Evolutionary conservation across 345 rosid genomes (phyloP).

Genomic region (Melastoma malabathricum): DNA sequence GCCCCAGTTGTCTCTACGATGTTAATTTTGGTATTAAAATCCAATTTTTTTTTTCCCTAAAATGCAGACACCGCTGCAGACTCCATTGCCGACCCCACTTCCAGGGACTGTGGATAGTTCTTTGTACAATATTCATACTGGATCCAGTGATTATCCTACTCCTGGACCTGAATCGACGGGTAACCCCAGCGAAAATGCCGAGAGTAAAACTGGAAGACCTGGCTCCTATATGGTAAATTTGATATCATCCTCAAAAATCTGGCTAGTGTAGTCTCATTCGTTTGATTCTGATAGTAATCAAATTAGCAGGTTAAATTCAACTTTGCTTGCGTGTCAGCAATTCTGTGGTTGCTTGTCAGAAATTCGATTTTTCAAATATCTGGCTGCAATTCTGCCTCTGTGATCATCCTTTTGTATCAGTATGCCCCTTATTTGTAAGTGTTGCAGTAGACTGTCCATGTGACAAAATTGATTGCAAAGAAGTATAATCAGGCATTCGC

Average conservation of each 20-base stretch:
- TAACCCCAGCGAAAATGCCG: slow-evolving; percentile 44
- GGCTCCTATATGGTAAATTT: slow-evolving; percentile 62
- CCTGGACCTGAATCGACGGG: slow-evolving; percentile 22
- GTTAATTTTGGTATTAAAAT: slow-evolving; percentile 4
- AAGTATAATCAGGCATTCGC: too few relatives aligned
- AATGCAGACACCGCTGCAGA: slow-evolving; percentile 77
- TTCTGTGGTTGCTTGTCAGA: too few relatives aligned
- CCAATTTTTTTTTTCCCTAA: slow-evolving; percentile 7
- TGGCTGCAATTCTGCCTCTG: too few relatives aligned
- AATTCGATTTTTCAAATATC: too few relatives aligned
- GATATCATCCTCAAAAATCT: not conserved
- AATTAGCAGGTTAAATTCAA: too few relatives aligned
- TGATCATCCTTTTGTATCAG: too few relatives aligned
- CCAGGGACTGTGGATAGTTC: slow-evolving; percentile 61
- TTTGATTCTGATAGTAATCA: too few relatives aligned
- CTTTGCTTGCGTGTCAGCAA: too few relatives aligned
- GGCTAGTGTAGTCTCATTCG: not conserved
- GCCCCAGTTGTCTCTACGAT: not conserved
- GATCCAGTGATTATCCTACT: slow-evolving; percentile 75
- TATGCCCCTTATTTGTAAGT: too few relatives aligned
- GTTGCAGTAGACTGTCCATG: too few relatives aligned
- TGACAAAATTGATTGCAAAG: too few relatives aligned
- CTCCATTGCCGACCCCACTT: slow-evolving; percentile 70
- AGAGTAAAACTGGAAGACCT: slow-evolving; percentile 61
- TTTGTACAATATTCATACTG: slow-evolving; percentile 81